These are phyloP conservation scores for Trichoderma reesei DNA, from an alignment of 495 filamentous ascomycete species.

Conservation along the genomic window DNA sequence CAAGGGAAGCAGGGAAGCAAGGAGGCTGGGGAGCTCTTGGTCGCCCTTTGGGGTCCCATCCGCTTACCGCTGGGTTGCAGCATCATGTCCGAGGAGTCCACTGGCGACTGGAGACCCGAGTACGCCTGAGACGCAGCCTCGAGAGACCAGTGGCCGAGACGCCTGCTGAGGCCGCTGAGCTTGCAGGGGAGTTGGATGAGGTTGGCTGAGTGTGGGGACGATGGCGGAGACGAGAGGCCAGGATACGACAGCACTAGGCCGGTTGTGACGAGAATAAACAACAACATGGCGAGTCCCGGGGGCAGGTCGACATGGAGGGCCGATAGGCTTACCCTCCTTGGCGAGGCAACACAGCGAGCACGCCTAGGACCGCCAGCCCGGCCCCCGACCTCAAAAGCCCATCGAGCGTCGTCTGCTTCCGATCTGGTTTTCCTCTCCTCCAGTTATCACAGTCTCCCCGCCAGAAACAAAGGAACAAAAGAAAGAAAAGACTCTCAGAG, in stretches of 20 bases:
- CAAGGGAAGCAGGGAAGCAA: slow-evolving; percentile 7
- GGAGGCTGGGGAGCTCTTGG: slow-evolving; percentile 6
- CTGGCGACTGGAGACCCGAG: slow-evolving; percentile 7
- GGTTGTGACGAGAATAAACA: slow-evolving; percentile 27
- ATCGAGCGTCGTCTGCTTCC: background rate
- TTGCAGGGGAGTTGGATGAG: slow-evolving; percentile 7
- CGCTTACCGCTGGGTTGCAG: slow-evolving; percentile 8
- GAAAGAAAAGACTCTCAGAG: slow-evolving; percentile 9
- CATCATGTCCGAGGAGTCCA: slow-evolving; percentile 7
- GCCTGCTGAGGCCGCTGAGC: slow-evolving; percentile 2
- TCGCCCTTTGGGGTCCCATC: slow-evolving; percentile 6
- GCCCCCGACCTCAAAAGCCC: slow-evolving; percentile 11
- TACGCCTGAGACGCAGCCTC: slow-evolving; percentile 9
- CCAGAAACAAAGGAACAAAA: background rate
- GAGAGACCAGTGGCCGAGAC: slow-evolving; percentile 4
- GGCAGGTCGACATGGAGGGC: slow-evolving; percentile 21
- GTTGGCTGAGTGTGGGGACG: slow-evolving; percentile 3
- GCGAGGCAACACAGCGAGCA: slow-evolving; percentile 3
- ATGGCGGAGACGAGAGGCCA: slow-evolving; percentile 11
- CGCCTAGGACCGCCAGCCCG: background rate
- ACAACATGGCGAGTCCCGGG: slow-evolving; percentile 11
- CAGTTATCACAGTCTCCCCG: slow-evolving; percentile 7
- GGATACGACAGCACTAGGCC: slow-evolving; percentile 19
- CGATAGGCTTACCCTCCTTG: slow-evolving; percentile 9
- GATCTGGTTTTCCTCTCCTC: slow-evolving; percentile 3